A percentile compares a stretch with the other conserved stretches of the same genome.
phyloP scores from a whole-genome alignment of 2,329 filamentous ascomycete genomes.

The Karstenula rhodostoma region DNA sequence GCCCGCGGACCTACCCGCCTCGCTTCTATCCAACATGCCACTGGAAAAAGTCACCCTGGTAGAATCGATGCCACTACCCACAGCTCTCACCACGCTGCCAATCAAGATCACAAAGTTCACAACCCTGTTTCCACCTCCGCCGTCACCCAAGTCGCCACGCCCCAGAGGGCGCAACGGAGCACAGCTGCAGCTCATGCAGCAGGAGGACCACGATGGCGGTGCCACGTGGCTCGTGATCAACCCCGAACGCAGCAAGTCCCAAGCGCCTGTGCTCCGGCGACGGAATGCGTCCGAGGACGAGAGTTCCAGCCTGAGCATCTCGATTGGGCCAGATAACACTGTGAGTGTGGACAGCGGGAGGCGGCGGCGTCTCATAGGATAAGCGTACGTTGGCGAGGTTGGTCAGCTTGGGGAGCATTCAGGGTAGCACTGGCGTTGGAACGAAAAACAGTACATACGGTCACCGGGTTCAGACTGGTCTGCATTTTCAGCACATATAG shows the following conservation, averaged over 20 bases:
- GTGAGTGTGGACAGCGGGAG: slow-evolving; percentile 49
- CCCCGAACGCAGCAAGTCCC: slow-evolving; percentile 46
- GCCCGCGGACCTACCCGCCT: slow-evolving; percentile 39
- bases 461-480: not conserved
- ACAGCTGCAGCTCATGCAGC: slow-evolving; percentile 47
- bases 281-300: slow-evolving; percentile 39
- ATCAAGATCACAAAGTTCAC: slow-evolving; percentile 37
- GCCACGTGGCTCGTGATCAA: slow-evolving; percentile 50
- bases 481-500: not conserved
- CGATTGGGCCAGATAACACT: slow-evolving; percentile 48
- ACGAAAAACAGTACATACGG: not conserved
- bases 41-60: slow-evolving; percentile 45
- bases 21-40: slow-evolving; percentile 43
- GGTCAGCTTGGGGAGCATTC: not conserved
- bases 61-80: slow-evolving; percentile 40
- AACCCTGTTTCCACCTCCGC: slow-evolving; percentile 42
- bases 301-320: slow-evolving; percentile 46
- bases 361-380: slow-evolving; percentile 40
- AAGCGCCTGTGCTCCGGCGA: slow-evolving; percentile 29
- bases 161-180: slow-evolving; percentile 35
- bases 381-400: not conserved
- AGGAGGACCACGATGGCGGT: slow-evolving; percentile 44
- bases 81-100: slow-evolving; percentile 39
- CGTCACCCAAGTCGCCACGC: slow-evolving; percentile 32
- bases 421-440: not conserved